Evolutionary conservation across 2,329 filamentous ascomycete genomes (phyloP).

Genomic region (Plectosphaerella sp.): DNA sequence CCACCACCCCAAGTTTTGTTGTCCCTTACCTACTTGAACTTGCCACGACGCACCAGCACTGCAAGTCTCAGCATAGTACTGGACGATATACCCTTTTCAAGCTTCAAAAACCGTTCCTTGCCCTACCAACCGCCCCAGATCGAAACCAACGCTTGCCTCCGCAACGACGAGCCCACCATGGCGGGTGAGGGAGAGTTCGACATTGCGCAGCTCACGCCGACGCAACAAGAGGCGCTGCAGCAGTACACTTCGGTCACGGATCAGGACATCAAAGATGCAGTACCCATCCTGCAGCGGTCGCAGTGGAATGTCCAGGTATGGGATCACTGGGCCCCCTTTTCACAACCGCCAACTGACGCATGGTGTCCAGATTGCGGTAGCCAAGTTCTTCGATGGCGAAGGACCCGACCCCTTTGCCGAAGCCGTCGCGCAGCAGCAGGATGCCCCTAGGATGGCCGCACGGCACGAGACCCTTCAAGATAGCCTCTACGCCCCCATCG

Average conservation of each 20-base stretch:
- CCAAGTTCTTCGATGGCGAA: slow-evolving; percentile 97
- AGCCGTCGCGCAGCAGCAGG: slow-evolving; percentile 59
- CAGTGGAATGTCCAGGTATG: slow-evolving; percentile 92
- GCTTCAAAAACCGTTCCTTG: too few relatives aligned
- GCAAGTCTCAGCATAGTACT: too few relatives aligned
- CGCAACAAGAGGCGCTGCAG: slow-evolving; percentile 79
- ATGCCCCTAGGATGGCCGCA: slow-evolving; percentile 56
- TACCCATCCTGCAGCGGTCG: slow-evolving; percentile 75
- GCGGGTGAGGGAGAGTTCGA: slow-evolving; percentile 46
- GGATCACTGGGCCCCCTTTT: background rate
- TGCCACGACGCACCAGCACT: too few relatives aligned
- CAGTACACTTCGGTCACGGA: slow-evolving; percentile 87
- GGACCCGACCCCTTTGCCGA: slow-evolving; percentile 76
- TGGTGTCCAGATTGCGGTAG: slow-evolving; percentile 74
- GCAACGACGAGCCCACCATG: slow-evolving; percentile 18
- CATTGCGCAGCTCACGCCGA: slow-evolving; percentile 65
- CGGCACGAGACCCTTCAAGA: slow-evolving; percentile 73
- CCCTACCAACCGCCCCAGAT: too few relatives aligned
- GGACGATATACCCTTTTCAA: too few relatives aligned
- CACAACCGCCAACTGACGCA: background rate
- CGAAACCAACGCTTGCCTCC: background rate
- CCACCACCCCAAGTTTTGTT: too few relatives aligned
- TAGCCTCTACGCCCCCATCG: slow-evolving; percentile 37
- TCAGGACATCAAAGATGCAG: slow-evolving; percentile 70
- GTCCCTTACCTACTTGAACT: too few relatives aligned